Evolutionary conservation across 2,329 filamentous ascomycete species (phyloP), one percentile per base, ranked within the genome.

Genomic region (Pseudocercospora pini-densiflorae): DNA sequence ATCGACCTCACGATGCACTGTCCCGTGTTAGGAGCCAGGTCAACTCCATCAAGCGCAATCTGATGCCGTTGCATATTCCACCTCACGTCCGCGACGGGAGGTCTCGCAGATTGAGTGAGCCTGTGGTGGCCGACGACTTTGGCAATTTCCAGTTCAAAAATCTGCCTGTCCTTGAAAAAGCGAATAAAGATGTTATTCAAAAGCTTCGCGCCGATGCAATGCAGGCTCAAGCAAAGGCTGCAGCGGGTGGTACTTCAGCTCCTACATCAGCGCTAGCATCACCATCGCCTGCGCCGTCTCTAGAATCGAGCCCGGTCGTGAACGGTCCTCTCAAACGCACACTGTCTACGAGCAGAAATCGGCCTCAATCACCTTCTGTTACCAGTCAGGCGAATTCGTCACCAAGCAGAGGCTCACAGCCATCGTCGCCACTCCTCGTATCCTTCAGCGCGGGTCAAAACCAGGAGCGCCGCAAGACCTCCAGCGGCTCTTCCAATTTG

Each of bases 91-190:
- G 95, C 53, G 96, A 99, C 79, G 87, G 91, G 61, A 92, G 97
- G 75, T 94, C 88, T 72, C 88, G 95, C 70, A 87, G 95, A 72
- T 84, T 98, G 45, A 98, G 94, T 78, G 95, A 99, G 79, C 95
- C 95, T 1, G 89, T 94, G 16, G 87, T 89, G 33, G 86, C 90
- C 0, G 95, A 99, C 78, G 96, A 99, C 77, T 99, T 99, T 83
- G 95, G 95, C 33, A 93, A 89, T 69, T 99, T 99, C 79, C 89
- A 93, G 45, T 99, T 97, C 85, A 99, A 99, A 82, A 99, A 99
- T 74, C 82, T 99, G 58, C 94, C 94, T 0, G 94, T 98, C 21
- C 85, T 99, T 19, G 95, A 98, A 75, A 98, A 97, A 79, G 95
- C 95, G 62, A 99, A 99, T 80, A 99, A 99, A 77, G 95, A 99